phyloP scores from a whole-genome alignment of 73 alveolate species.

The Stentor roeselii region DNA sequence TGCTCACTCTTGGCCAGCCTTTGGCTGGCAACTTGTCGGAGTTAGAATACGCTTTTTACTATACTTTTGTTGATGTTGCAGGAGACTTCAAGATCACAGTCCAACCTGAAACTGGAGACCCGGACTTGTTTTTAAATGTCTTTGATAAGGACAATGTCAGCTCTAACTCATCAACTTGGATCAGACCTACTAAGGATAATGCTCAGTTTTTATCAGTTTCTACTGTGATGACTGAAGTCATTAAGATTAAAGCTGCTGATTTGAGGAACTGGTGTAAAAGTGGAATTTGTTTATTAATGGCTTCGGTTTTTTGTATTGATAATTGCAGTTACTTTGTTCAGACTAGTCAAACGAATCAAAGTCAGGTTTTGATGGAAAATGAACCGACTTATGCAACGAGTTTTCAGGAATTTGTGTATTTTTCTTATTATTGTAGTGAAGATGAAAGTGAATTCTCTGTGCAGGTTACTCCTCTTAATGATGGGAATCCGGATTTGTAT shows the following conservation, averaged over 20 bases:
- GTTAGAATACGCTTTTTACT: background rate
- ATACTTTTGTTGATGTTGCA: background rate
- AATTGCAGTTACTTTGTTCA: background rate
- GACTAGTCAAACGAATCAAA: background rate
- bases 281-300: background rate
- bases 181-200: slow-evolving; percentile 3
- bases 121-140: slow-evolving; percentile 1
- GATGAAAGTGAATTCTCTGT: background rate
- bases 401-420: background rate
- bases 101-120: slow-evolving; percentile 20
- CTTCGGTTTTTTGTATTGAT: slow-evolving; percentile 3
- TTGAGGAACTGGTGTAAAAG: background rate
- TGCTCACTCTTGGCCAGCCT: background rate
- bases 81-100: background rate
- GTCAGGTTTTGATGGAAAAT: background rate
- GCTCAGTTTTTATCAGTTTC: background rate
- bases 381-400: background rate
- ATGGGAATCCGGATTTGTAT: slow-evolving; percentile 28
- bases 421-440: slow-evolving; percentile 12
- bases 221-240: slow-evolving; percentile 25
- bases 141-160: no score
- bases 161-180: background rate
- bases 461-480: background rate
- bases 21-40: background rate
- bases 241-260: slow-evolving; percentile 2